Conservation (phyloP, 176 grass and related monocot genomes). For the Oryza rufipogon region DNA sequence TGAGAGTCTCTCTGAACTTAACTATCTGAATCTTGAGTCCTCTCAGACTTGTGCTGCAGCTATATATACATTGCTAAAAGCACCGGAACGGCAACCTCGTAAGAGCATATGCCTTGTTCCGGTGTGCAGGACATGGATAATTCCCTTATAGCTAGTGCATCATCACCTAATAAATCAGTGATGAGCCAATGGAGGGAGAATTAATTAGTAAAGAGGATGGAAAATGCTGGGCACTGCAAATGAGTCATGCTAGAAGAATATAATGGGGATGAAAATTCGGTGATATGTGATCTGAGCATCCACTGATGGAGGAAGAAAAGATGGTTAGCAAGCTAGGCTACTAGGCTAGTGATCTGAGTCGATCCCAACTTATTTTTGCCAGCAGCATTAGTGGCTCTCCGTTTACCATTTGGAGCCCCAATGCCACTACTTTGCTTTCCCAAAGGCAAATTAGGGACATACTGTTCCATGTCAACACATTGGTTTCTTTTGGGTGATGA, state of each 20-base stretch:
- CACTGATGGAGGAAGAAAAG: constrained; percentile 42
- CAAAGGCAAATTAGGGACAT: not conserved
- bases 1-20: not conserved
- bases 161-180: constrained; percentile 30
- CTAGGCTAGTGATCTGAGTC: constrained; percentile 40
- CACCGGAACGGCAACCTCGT: constrained; percentile 37
- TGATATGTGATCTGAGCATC: constrained; percentile 50
- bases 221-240: constrained; percentile 30
- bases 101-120: constrained; percentile 47
- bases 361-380: constrained; percentile 45
- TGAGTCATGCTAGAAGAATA: constrained; percentile 19
- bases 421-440: constrained; percentile 12
- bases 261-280: constrained; percentile 18
- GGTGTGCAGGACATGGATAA: constrained; percentile 46
- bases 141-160: constrained; percentile 28
- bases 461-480: constrained; percentile 43
- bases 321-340: not conserved
- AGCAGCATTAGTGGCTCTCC: constrained; percentile 42
- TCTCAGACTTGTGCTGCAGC: not conserved
- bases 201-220: constrained; percentile 11
- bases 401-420: constrained; percentile 35
- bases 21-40: not conserved
- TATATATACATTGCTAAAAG: constrained; percentile 47
- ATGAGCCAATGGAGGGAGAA: constrained; percentile 42
- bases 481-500: not conserved